Base-by-base conservation (phyloP, 2,329 filamentous ascomycete species). In the Cladorrhinum sp. region DNA sequence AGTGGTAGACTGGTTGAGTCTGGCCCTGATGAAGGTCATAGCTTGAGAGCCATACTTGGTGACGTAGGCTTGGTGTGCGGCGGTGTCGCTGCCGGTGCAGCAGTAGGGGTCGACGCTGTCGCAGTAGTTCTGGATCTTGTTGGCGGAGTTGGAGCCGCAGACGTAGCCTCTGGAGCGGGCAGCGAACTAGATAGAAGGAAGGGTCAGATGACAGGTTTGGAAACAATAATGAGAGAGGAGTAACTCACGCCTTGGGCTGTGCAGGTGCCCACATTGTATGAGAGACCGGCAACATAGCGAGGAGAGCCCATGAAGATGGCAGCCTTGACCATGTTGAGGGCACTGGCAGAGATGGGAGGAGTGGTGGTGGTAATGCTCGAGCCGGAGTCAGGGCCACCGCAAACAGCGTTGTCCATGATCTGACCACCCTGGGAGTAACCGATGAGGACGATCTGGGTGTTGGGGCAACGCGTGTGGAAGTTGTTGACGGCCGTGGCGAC, bases 221-320 rank as follows among this genome's bases (percentile, higher is more conserved):
- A 46, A 20, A 20, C n/a, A n/a, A n/a, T n/a, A n/a, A n/a, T n/a
- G n/a, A n/a, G n/a, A n/a, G n/a, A n/a, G n/a, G n/a, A n/a, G n/a
- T n/a, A n/a, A 78, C 82, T 77, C 81, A 87, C 85, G 24, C 85
- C 85, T 63, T 77, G 74, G 36, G 82, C 81, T 36, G 67, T 73
- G 75, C 84, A 87, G 8, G 83, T 87, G 23, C 86, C 85, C 54
- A 86, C 82, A 55, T 86, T 79, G 70, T 86, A 88, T 1, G 84
- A 72, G 23, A 84, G 74, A 1, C 85, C 83, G 26, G 75, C 69
- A 23, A 78, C 74, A 69, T 82, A 81, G 67, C 84, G 78, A 18
- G 85, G 86, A 68, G 86, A 80, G 7, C 85, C 85, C 82, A 86
- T 85, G 71, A 86, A 82, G 68, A 88, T 85, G 20, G 80, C 82